A percentile compares a stretch with the other conserved stretches of the same genome.
phyloP scores from a whole-genome alignment of 768 basidiomycete genomes.

The Nevesoporus exiguus region DNA sequence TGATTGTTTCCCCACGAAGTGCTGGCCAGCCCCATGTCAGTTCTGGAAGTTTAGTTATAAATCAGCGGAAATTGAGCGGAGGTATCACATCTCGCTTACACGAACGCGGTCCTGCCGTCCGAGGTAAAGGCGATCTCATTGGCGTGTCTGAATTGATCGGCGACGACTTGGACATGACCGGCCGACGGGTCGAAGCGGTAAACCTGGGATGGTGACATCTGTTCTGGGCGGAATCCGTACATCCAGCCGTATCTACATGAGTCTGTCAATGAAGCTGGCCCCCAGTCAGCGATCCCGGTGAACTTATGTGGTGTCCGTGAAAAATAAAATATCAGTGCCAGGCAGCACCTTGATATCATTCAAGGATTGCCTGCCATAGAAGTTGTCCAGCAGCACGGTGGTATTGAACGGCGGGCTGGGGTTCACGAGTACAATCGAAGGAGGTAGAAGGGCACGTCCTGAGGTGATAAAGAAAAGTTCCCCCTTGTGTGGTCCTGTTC shows the following conservation, averaged over 20 bases:
- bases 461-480: constrained; percentile 61
- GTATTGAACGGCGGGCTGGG: constrained; percentile 60
- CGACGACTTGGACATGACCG: constrained; percentile 64
- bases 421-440: constrained; percentile 63
- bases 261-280: background rate
- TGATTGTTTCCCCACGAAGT: constrained; percentile 49
- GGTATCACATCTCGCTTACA: constrained; percentile 36
- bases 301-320: constrained; percentile 51
- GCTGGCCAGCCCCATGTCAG: constrained; percentile 32
- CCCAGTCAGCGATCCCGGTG: background rate
- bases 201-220: constrained; percentile 39
- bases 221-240: constrained; percentile 62
- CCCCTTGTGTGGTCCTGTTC: constrained; percentile 58
- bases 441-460: constrained; percentile 59
- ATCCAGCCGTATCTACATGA: constrained; percentile 59
- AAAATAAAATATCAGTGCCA: constrained; percentile 61
- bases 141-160: constrained; percentile 68
- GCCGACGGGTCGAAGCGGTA: constrained; percentile 51
- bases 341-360: constrained; percentile 79
- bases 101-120: constrained; percentile 61
- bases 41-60: constrained; percentile 23
- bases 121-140: constrained; percentile 76
- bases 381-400: constrained; percentile 72
- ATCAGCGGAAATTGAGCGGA: background rate
- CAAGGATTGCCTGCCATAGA: constrained; percentile 73